Evolutionary conservation across 495 filamentous ascomycete species (phyloP), one percentile per base, ranked within the genome.

Genomic region (Hyaloscypha hepaticicola): DNA sequence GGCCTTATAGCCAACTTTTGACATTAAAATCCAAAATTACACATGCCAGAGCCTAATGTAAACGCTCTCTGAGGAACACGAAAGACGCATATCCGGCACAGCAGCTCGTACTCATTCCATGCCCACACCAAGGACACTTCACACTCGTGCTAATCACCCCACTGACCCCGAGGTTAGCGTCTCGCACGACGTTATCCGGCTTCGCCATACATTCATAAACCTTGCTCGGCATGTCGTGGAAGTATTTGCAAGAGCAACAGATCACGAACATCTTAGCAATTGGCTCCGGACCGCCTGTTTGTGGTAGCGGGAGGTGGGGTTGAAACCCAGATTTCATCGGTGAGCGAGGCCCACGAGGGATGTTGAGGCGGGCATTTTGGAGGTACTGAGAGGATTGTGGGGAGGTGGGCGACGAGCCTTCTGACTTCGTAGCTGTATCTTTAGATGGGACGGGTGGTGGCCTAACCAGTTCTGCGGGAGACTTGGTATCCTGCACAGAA

Each of bases 201-300:
- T 83, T 85, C 22, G 87, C 85, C 80, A 91, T 89, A 69, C 82
- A 88, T 60, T 89, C 86, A 69, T 92, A 92, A 57, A 90, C 78
- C 50, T 87, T 85, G 11, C 86, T 87, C 11, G 90, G 90, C 74
- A 92, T 83, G 68, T 93, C 90, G 74, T 93, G 88, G 82, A 88
- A 93, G 73, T 88, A 91, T 60, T 87, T 87, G 80, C 90, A 94
- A 60, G 80, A 83, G 73, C 90, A 94, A 72, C 90, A 94, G 61
- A 93, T 87, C 6, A 93, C 89, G 64, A 94, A 86, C 63, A 92
- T 78, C 74, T 93, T 94, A 34, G 85, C 87, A 50, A 92, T 73
- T 0, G 86, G 80, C 50, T 64, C 55, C 12, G 48, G 33, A 16
- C 45, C 41, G 3, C 48, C 41, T 5, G 38, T 25, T 55, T 16